Percentiles rank a stretch among this genome's conserved stretches.
Conservation (phyloP, 495 filamentous ascomycete species). For the Evansstolkia leycettana region DNA sequence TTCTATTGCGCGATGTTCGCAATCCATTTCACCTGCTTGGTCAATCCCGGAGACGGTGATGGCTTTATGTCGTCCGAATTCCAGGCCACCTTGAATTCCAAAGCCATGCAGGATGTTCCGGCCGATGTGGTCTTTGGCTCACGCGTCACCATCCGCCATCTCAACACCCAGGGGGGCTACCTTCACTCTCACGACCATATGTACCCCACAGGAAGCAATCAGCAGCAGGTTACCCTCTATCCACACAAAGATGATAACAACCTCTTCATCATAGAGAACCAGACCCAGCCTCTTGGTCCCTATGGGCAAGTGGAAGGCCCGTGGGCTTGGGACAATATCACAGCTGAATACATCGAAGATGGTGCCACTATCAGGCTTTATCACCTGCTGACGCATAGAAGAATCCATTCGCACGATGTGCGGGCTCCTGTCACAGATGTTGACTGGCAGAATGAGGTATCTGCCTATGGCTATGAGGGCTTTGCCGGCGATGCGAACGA, state of each 20-base stretch:
- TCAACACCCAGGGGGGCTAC: constrained; percentile 96
- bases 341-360: constrained; percentile 60
- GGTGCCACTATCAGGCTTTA: constrained; percentile 72
- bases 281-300: constrained; percentile 75
- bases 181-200: constrained; percentile 93
- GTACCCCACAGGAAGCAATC: constrained; percentile 95
- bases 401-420: constrained; percentile 92
- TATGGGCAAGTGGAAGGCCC: constrained; percentile 72
- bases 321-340: constrained; percentile 67
- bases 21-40: constrained; percentile 86
- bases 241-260: constrained; percentile 99
- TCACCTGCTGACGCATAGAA: constrained; percentile 68
- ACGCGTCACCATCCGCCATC: constrained; percentile 73
- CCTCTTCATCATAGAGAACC: constrained; percentile 83
- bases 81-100: constrained; percentile 92
- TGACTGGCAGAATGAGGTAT: constrained; percentile 97
- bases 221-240: constrained; percentile 96
- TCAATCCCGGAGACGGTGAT: constrained; percentile 92
- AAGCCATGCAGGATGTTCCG: constrained; percentile 88
- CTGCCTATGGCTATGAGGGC: constrained; percentile 93
- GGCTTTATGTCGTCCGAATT: constrained; percentile 99
- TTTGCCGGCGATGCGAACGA: constrained; percentile 97
- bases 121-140: constrained; percentile 87
- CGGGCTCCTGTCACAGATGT: constrained; percentile 95
- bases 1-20: constrained; percentile 96